phyloP scores from a whole-genome alignment of 257 asterid genomes.

The Catharanthus roseus region DNA sequence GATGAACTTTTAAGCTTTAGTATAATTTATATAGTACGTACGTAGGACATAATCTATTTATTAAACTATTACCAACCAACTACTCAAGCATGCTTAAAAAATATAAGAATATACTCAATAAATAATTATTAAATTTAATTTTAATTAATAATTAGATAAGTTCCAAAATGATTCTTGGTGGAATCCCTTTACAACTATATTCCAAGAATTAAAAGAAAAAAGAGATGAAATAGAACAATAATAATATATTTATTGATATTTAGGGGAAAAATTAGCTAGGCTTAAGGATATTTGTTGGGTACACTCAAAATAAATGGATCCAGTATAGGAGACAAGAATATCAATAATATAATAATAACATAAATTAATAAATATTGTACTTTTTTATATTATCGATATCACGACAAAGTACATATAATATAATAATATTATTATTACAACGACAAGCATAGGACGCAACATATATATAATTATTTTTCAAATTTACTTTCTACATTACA shows the following conservation, averaged over 20 bases:
- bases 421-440: background rate
- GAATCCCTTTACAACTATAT: conserved; percentile 2
- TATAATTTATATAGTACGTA: too few species aligned
- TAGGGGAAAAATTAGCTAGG: background rate
- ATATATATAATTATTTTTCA: background rate
- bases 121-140: background rate
- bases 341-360: background rate
- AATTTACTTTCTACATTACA: background rate
- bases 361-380: background rate
- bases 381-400: background rate
- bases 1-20: conserved; percentile 2
- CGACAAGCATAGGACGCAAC: conserved; percentile 5
- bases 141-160: background rate
- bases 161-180: background rate
- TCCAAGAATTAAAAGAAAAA: background rate
- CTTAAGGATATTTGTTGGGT: too few species aligned
- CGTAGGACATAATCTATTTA: background rate
- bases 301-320: background rate
- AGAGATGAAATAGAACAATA: background rate
- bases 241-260: too few species aligned
- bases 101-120: background rate
- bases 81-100: conserved; percentile 4
- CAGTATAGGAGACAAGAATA: conserved; percentile 10
- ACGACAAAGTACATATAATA: conserved; percentile 4
- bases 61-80: conserved; percentile 2